A percentile compares a stretch with the other conserved stretches of the same genome.
Conservation (phyloP, 495 filamentous ascomycete genomes). For the Penicillium nucicola region DNA sequence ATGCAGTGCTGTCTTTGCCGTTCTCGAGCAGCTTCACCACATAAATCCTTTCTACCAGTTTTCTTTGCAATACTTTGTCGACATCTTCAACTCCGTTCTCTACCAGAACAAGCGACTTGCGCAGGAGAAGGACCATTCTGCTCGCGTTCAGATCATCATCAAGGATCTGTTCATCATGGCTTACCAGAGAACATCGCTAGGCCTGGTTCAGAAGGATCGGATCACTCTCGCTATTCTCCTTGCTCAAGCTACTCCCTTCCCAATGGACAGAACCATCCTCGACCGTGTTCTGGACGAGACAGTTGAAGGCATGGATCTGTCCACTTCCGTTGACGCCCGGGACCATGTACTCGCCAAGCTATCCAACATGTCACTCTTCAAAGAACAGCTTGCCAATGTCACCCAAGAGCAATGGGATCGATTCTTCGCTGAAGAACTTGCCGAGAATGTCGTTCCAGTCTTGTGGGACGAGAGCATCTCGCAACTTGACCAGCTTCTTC, state of each 20-base stretch:
- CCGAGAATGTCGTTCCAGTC: slow-evolving; percentile 79
- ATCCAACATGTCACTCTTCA: slow-evolving; percentile 68
- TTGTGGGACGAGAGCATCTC: slow-evolving; percentile 66
- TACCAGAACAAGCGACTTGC: slow-evolving; percentile 73
- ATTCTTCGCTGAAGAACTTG: slow-evolving; percentile 82
- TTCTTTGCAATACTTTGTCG: slow-evolving; percentile 94
- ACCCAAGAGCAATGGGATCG: slow-evolving; percentile 66
- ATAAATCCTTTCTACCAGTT: slow-evolving; percentile 99
- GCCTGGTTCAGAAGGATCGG: slow-evolving; percentile 88
- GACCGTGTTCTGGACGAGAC: slow-evolving; percentile 81
- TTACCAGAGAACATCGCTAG: slow-evolving; percentile 89
- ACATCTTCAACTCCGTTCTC: slow-evolving; percentile 94
- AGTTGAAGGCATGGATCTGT: slow-evolving; percentile 74
- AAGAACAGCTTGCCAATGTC: slow-evolving; percentile 62
- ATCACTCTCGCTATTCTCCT: slow-evolving; percentile 95
- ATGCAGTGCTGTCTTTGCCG: slow-evolving; percentile 94
- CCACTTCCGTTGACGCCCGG: slow-evolving; percentile 57
- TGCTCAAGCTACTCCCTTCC: slow-evolving; percentile 87
- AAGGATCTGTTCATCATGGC: slow-evolving; percentile 85
- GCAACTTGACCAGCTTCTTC: slow-evolving; percentile 71
- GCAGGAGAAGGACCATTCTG: slow-evolving; percentile 68
- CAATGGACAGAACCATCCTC: slow-evolving; percentile 86
- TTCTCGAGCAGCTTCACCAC: slow-evolving; percentile 94
- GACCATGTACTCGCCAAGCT: slow-evolving; percentile 69
- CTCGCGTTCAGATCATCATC: slow-evolving; percentile 81